Evolutionary conservation across 805 yeast species (phyloP).

Genomic region (Wickerhamomyces queroliae): DNA sequence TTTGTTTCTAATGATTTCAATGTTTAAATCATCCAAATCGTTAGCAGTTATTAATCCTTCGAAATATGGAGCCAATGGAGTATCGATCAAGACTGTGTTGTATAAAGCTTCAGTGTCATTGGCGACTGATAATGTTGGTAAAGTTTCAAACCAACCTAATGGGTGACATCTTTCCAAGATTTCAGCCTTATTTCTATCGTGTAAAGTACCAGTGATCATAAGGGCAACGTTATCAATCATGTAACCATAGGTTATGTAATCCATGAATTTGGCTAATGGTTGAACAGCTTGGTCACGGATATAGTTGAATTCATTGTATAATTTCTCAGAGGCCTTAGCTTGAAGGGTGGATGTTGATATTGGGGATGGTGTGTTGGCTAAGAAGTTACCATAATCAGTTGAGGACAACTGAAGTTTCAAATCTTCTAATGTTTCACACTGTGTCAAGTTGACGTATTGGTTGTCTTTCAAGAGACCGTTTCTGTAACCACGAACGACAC

Average conservation of each 20-base stretch:
- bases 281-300: constrained; percentile 80
- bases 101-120: constrained; percentile 92
- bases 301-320: constrained; percentile 81
- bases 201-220: constrained; percentile 95
- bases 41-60: constrained; percentile 81
- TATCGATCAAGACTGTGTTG: constrained; percentile 88
- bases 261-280: constrained; percentile 76
- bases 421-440: constrained; percentile 93
- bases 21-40: constrained; percentile 91
- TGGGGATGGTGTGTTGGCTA: constrained; percentile 77
- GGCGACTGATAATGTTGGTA: constrained; percentile 92
- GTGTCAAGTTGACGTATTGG: constrained; percentile 89
- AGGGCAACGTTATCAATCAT: constrained; percentile 97
- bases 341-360: constrained; percentile 84
- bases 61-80: constrained; percentile 96
- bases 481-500: constrained; percentile 90
- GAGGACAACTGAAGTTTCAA: constrained; percentile 89
- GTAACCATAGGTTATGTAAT: constrained; percentile 90
- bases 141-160: constrained; percentile 96
- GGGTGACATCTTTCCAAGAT: constrained; percentile 92
- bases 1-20: constrained; percentile 89
- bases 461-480: constrained; percentile 70
- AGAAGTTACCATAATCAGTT: constrained; percentile 91
- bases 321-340: constrained; percentile 64
- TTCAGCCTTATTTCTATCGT: constrained; percentile 87